phyloP scores from a whole-genome alignment of 2,329 filamentous ascomycete genomes.

The Tolypocladium cylindrosporum region DNA sequence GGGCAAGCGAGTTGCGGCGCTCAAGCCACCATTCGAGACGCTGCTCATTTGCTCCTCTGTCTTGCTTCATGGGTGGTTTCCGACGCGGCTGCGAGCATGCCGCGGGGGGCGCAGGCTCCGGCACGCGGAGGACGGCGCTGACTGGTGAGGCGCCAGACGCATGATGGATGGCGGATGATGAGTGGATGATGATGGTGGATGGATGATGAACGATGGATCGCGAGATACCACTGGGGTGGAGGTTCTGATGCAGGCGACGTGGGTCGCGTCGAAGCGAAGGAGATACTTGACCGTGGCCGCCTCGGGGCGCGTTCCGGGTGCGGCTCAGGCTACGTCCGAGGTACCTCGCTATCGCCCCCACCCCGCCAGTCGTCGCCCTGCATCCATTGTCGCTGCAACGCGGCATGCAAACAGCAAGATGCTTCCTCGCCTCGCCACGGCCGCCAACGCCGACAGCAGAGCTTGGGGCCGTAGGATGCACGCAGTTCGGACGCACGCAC shows the following conservation, averaged over 20 bases:
- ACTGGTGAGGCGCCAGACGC: no score
- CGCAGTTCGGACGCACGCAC: background rate
- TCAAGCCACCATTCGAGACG: background rate
- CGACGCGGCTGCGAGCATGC: no score
- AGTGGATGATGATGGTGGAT: no score
- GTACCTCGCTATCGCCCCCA: background rate
- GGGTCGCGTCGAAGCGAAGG: background rate
- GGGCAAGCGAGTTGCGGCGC: background rate
- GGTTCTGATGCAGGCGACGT: background rate
- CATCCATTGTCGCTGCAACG: background rate
- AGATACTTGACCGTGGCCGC: no score
- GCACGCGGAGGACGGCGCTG: no score
- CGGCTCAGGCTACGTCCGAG: background rate
- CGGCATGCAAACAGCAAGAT: background rate
- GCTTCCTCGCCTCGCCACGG: background rate
- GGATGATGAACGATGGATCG: no score
- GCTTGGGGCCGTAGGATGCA: background rate
- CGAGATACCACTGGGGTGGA: no score
- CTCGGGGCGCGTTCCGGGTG: no score
- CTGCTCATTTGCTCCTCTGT: background rate
- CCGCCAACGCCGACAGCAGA: background rate
- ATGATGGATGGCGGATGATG: no score
- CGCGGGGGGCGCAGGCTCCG: no score
- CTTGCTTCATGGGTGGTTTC: background rate
- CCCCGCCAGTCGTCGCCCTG: no score